These are phyloP conservation scores for Pseudogymnoascus verrucosus DNA, from an alignment of 2,329 filamentous ascomycete species.

Conservation along the genomic window DNA sequence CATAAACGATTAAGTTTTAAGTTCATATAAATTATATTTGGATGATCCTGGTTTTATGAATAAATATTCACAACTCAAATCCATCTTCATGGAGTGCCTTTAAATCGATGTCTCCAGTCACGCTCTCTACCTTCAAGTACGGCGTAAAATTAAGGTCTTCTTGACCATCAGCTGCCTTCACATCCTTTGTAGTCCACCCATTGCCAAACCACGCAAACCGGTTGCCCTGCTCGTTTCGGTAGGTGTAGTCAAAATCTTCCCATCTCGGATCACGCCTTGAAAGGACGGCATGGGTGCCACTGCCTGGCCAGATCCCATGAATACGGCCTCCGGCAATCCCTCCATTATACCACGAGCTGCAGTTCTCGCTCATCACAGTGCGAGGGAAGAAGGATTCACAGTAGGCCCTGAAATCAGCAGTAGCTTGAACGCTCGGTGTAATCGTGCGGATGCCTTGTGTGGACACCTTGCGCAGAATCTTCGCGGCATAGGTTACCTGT, in stretches of 20 bases:
- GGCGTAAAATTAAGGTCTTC: slow-evolving; percentile 38
- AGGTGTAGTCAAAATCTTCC: slow-evolving; percentile 46
- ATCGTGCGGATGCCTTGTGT: slow-evolving; percentile 58
- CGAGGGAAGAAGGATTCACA: slow-evolving; percentile 45
- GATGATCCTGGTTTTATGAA: neutral
- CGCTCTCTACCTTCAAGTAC: slow-evolving; percentile 40
- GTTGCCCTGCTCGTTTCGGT: slow-evolving; percentile 2
- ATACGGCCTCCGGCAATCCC: slow-evolving; percentile 52
- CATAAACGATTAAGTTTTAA: no score
- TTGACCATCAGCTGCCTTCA: slow-evolving; percentile 29
- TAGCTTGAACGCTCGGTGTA: slow-evolving; percentile 44
- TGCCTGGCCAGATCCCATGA: slow-evolving; percentile 62
- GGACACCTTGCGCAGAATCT: slow-evolving; percentile 56
- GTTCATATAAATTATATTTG: neutral
- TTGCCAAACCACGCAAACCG: slow-evolving; percentile 54
- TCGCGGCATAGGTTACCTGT: slow-evolving; percentile 55
- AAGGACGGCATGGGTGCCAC: slow-evolving; percentile 50
- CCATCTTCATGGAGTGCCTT: slow-evolving; percentile 57
- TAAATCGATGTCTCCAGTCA: slow-evolving; percentile 48
- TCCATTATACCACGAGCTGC: slow-evolving; percentile 65
- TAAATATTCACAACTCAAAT: slow-evolving; percentile 30
- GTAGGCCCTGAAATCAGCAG: slow-evolving; percentile 57
- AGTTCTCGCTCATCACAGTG: slow-evolving; percentile 52
- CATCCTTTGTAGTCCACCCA: slow-evolving; percentile 52
- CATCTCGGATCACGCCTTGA: slow-evolving; percentile 45